phyloP scores from a whole-genome alignment of 805 yeast genomes.

The Candida andamanensis region DNA sequence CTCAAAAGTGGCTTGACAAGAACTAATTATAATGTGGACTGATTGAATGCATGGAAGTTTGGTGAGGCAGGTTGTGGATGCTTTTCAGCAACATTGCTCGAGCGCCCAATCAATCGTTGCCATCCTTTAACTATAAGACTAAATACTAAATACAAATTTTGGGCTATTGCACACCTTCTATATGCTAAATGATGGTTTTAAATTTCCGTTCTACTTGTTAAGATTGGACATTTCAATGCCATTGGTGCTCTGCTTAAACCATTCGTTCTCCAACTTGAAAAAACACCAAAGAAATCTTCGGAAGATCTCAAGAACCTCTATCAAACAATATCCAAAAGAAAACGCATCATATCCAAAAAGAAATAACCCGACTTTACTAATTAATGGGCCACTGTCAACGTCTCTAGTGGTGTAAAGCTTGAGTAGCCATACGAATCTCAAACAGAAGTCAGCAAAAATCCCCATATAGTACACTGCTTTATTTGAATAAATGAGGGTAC shows the following conservation, averaged over 20 bases:
- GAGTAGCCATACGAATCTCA: slow-evolving; percentile 76
- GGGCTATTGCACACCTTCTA: too few species aligned
- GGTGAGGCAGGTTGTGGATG: too few species aligned
- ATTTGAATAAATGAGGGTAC: slow-evolving; percentile 9
- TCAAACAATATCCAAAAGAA: slow-evolving; percentile 55
- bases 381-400: slow-evolving; percentile 13
- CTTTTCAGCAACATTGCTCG: too few species aligned
- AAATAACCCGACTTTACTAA: slow-evolving; percentile 20
- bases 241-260: slow-evolving; percentile 32
- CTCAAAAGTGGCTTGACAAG: slow-evolving; percentile 39
- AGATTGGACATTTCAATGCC: too few species aligned
- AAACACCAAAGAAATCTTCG: slow-evolving; percentile 91
- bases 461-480: slow-evolving; percentile 48
- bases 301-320: slow-evolving; percentile 70
- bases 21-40: too few species aligned
- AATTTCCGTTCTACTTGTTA: too few species aligned
- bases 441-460: slow-evolving; percentile 52
- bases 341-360: slow-evolving; percentile 36
- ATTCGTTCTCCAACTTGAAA: slow-evolving; percentile 79
- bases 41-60: too few species aligned
- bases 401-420: slow-evolving; percentile 40
- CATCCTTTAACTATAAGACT: too few species aligned
- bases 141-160: too few species aligned
- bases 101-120: too few species aligned
- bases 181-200: too few species aligned